Base-by-base conservation (phyloP, 257 asterid species). In the Forsythia suspensa region DNA sequence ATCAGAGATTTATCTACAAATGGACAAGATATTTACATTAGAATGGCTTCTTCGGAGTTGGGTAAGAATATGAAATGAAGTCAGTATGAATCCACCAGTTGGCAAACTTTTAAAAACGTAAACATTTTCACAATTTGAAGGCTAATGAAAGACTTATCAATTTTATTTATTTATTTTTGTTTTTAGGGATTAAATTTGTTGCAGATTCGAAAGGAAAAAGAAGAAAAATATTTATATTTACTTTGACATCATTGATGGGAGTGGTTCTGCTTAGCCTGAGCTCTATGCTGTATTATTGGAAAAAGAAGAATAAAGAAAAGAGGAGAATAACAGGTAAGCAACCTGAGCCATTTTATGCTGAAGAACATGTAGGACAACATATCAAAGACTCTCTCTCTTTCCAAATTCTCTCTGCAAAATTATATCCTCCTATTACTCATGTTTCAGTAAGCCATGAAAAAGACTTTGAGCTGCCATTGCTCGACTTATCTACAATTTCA, bases 1-100 rank as follows among this genome's bases (percentile, higher is more conserved):
- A 68, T 86, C 7, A 88, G 82, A 77, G 70, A 40, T 1, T 15
- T 80, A 5, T 63, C 77, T 21, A 36, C 41, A 39, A 69, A 74
- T 21, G 79, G 77, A 9, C 77, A 77, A 29, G 79, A 65, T 41
- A 46, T 86, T 34, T 82, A 80, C 70, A 77, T 86, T 51, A 77
- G 88, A 74, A 63, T 87, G 81, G 79, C 85, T 57, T 61, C 81
- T n/a, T 76, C 87, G 4, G 88, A 82, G 42, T 37, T 71, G 74
- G 84, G 86, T 84, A 65, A 29, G 65, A 55, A 55, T 18, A 55
- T 55, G 29, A 1, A 55, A 55, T 4, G 4, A 5, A 52, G 16
- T 4, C 20, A 18, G 5, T 5, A 5, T 18, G 16, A 18, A 1
- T 18, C 65, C 24, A 18, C 24, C 10, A 55, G 10, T 5, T 55